A percentile compares a stretch with the other conserved stretches of the same genome.
Evolutionary conservation across 352 stramenopile species (phyloP).

Genomic region (Pythium aquatile): DNA sequence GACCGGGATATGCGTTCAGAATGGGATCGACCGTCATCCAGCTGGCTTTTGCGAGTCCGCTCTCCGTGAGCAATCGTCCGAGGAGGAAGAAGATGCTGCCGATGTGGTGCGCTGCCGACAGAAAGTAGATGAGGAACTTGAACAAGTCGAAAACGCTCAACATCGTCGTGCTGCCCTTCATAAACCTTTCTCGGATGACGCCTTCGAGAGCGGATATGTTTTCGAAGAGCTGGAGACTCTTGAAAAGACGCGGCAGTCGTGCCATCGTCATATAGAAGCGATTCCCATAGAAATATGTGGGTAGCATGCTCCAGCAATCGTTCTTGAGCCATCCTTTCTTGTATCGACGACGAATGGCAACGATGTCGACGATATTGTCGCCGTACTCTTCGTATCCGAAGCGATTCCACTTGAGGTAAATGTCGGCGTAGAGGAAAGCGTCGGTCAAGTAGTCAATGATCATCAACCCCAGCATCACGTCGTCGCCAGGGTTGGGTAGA

Average conservation of each 20-base stretch:
- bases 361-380: slow-evolving; percentile 21
- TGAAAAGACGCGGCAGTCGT: slow-evolving; percentile 26
- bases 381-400: slow-evolving; percentile 26
- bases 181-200: slow-evolving; percentile 25
- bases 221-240: slow-evolving; percentile 21
- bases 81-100: slow-evolving; percentile 32
- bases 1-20: slow-evolving; percentile 42
- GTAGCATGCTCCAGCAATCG: slow-evolving; percentile 32
- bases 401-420: slow-evolving; percentile 26
- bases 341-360: slow-evolving; percentile 24
- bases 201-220: slow-evolving; percentile 26
- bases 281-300: slow-evolving; percentile 23
- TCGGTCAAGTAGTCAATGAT: slow-evolving; percentile 27
- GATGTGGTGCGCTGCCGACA: slow-evolving; percentile 29
- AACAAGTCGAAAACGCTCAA: slow-evolving; percentile 31
- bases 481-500: slow-evolving; percentile 1
- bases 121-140: slow-evolving; percentile 31
- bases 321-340: slow-evolving; percentile 19
- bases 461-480: slow-evolving; percentile 10
- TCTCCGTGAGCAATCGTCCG: slow-evolving; percentile 15
- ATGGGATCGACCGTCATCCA: slow-evolving; percentile 62
- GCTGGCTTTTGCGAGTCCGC: slow-evolving; percentile 21
- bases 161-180: slow-evolving; percentile 24
- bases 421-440: slow-evolving; percentile 25
- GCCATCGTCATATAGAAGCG: slow-evolving; percentile 18